Percentiles rank a stretch among this genome's conserved stretches.
Conservation (phyloP, 1,284 basidiomycete species). For the Tylopilus sp. region DNA sequence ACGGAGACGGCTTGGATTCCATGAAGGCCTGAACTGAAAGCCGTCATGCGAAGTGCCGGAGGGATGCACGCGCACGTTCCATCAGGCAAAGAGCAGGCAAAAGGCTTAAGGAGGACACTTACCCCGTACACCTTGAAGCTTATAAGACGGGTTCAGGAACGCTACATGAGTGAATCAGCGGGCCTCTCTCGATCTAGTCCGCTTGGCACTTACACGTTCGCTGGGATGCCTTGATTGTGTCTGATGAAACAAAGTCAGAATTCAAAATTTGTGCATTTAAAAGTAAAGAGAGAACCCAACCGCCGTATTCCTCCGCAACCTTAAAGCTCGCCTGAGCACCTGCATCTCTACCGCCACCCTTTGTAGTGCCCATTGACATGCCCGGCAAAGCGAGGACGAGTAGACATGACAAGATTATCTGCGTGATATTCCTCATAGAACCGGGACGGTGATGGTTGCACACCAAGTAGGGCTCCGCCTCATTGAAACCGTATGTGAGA, state of each 20-base stretch:
- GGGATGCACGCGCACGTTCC: slow-evolving; percentile 2
- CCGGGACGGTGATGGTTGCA: neutral
- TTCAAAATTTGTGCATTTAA: neutral
- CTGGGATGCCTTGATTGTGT: neutral
- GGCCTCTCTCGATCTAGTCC: neutral
- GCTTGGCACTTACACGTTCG: slow-evolving; percentile 3
- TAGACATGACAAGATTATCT: neutral
- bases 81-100: neutral
- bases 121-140: neutral
- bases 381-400: neutral
- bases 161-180: neutral
- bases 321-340: neutral
- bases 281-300: neutral
- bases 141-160: neutral
- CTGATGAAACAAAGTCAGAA: neutral
- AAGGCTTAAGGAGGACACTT: neutral
- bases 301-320: neutral
- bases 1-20: neutral
- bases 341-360: neutral
- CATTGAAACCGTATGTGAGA: too few species aligned
- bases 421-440: neutral
- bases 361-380: neutral
- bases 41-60: neutral
- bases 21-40: neutral
- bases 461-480: neutral